Evolutionary conservation across 495 filamentous ascomycete species (phyloP), one percentile per base, ranked within the genome.

Genomic region (Achaetomiella virescens): DNA sequence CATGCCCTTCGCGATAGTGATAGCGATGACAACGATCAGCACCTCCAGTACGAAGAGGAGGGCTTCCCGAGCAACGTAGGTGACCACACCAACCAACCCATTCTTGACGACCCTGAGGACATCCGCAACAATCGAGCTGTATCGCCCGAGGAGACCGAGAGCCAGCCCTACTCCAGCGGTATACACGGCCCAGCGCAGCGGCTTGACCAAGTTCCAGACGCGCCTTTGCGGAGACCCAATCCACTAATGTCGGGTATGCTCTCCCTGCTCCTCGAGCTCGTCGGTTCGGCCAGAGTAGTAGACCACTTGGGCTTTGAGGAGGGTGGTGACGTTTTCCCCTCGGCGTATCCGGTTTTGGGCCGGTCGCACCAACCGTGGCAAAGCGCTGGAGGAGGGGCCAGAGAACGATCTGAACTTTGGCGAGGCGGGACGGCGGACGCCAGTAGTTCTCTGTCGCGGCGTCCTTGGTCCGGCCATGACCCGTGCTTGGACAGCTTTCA

Each of bases 351-450:
- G 21, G 35, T n/a, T 25, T 45, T 7, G 50, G 45, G 38, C 60
- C 56, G 20, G 66, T 58, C 45, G 52, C n/a, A 33, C 65, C 62
- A 24, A 54, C 43, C 6, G 69, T 56, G 11, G 22, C 42, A 53
- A 66, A 73, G 18, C 73, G 66, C 45, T 69, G 66, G 27, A 74
- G 41, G 48, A 61, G 57, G 31, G 74, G 74, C 64, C 70, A 72
- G 18, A 72, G 60, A 44, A 65, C 58, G 40, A 72, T 66, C 57
- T 73, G 72, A 35, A 75, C 67, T 58, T 70, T 75, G 45, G 64
- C 72, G 5, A 72, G 57, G 31, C 72, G 72, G 0, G 60, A 58
- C 0, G 67, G 64, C n/a, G 55, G 52, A 48, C 57, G 6, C 29
- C 29, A 45, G 15, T 15, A 7, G 21, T 36, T 3, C 6, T n/a